These are phyloP conservation scores for Aspergillus proliferans DNA, from an alignment of 2,329 filamentous ascomycete species.

Conservation along the genomic window DNA sequence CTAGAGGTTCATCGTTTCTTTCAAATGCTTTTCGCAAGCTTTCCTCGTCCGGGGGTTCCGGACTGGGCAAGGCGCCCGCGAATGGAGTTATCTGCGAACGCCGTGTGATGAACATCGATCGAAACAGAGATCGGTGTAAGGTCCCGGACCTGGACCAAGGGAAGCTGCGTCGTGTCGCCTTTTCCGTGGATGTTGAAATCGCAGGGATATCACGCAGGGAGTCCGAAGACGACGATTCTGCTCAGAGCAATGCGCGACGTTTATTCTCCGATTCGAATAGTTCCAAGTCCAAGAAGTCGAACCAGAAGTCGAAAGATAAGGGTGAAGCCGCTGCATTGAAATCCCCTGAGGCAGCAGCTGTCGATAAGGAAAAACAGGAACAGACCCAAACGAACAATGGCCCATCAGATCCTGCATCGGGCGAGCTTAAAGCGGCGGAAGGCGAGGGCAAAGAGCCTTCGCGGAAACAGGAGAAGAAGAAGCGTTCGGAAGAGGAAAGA, in stretches of 20 bases:
- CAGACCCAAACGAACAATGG: slow-evolving; percentile 13
- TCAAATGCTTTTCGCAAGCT: slow-evolving; percentile 74
- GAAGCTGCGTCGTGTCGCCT: slow-evolving; percentile 81
- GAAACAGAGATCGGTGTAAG: slow-evolving; percentile 67
- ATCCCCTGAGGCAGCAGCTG: slow-evolving; percentile 50
- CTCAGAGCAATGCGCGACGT: slow-evolving; percentile 23
- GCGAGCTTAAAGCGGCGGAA: slow-evolving; percentile 23
- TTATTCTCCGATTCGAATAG: slow-evolving; percentile 19
- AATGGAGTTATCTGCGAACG: slow-evolving; percentile 71
- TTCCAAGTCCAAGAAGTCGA: slow-evolving; percentile 32
- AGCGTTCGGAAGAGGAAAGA: slow-evolving; percentile 84
- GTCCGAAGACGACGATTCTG: slow-evolving; percentile 42
- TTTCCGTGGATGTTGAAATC: slow-evolving; percentile 96
- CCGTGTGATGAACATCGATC: slow-evolving; percentile 77
- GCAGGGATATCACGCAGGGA: slow-evolving; percentile 81
- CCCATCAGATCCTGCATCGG: slow-evolving; percentile 13
- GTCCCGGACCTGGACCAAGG: slow-evolving; percentile 72
- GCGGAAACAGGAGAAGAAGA: slow-evolving; percentile 93
- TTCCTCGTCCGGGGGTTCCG: slow-evolving; percentile 58
- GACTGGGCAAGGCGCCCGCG: slow-evolving; percentile 47
- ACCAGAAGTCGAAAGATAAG: slow-evolving; percentile 59
- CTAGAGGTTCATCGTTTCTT: slow-evolving; percentile 68
- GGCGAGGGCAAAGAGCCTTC: slow-evolving; percentile 41
- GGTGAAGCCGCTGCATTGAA: slow-evolving; percentile 71
- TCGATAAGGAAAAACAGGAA: slow-evolving; percentile 52